Evolutionary conservation across 2,329 filamentous ascomycete species (phyloP).

Genomic region (Ophiocordyceps camponoti-rufipedis): DNA sequence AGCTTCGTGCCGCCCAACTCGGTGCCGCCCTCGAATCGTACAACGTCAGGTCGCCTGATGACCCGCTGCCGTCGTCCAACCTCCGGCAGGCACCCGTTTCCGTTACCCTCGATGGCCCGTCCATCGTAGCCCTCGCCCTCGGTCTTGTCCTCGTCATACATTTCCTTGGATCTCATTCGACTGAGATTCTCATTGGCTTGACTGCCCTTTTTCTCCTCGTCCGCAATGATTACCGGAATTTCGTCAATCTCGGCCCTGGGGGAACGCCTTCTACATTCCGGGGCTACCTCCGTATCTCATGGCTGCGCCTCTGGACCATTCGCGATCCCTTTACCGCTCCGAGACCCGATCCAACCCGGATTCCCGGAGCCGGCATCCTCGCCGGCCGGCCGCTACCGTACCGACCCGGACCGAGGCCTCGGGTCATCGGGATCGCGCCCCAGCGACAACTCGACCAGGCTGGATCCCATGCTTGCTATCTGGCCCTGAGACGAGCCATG

Average conservation of each 20-base stretch:
- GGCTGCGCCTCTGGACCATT: conserved; percentile 53
- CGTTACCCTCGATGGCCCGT: conserved; percentile 31
- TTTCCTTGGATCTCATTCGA: conserved; percentile 26
- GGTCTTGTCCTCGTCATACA: conserved; percentile 33
- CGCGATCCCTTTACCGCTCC: conserved; percentile 50
- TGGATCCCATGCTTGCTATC: conserved; percentile 33
- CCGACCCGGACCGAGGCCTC: conserved; percentile 44
- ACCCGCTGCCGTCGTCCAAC: background rate
- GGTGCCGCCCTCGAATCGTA: background rate
- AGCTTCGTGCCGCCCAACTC: background rate
- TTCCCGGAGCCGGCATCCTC: conserved; percentile 42
- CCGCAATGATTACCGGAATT: conserved; percentile 57
- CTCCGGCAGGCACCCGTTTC: conserved; percentile 31
- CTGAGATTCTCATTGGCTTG: conserved; percentile 30
- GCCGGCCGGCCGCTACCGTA: conserved; percentile 30
- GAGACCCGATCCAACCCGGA: conserved; percentile 26
- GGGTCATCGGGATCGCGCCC: conserved; percentile 59
- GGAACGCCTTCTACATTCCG: conserved; percentile 57
- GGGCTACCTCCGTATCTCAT: conserved; percentile 58
- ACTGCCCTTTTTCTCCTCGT: conserved; percentile 31
- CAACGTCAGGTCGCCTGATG: background rate
- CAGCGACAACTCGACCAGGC: conserved; percentile 62
- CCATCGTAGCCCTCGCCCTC: conserved; percentile 25
- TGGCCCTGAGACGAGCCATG: conserved; percentile 33
- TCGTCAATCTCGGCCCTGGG: conserved; percentile 60